Evolutionary conservation across 345 rosid species (phyloP).

Genomic region (Durio zibethinus): DNA sequence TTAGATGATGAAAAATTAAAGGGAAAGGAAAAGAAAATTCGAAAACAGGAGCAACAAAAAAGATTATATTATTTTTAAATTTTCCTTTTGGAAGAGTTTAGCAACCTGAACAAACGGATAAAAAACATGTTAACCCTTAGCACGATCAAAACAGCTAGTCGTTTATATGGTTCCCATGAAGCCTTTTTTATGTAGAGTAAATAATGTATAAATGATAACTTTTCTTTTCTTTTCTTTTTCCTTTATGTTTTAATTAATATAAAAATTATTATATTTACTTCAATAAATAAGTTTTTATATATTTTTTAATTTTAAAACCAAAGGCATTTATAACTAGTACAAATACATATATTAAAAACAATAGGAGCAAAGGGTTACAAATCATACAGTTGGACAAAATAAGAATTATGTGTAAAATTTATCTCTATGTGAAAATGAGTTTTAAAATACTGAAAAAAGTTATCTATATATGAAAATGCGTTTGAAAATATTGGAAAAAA

Average conservation of each 20-base stretch:
- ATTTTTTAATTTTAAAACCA: too few relatives aligned
- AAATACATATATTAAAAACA: too few relatives aligned
- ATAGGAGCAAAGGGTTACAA: too few relatives aligned
- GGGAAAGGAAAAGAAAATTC: background rate
- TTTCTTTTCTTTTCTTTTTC: background rate
- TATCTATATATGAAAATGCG: too few relatives aligned
- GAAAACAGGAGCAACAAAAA: background rate
- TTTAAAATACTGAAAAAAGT: too few relatives aligned
- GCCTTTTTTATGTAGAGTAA: background rate
- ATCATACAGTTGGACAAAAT: too few relatives aligned
- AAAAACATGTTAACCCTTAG: constrained; percentile 2
- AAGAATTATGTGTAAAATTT: too few relatives aligned
- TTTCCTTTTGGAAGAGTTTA: background rate
- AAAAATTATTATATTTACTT: background rate
- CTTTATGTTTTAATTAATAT: background rate
- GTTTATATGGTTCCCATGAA: background rate
- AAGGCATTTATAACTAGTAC: too few relatives aligned
- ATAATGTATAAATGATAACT: background rate
- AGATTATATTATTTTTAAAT: background rate
- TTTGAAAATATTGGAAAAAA: too few relatives aligned
- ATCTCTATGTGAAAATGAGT: too few relatives aligned
- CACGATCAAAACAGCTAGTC: background rate
- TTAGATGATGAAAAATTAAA: background rate
- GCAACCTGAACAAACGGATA: constrained; percentile 1
- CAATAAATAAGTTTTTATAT: too few relatives aligned